A percentile compares a stretch with the other conserved stretches of the same genome.
Conservation (phyloP, 257 asterid species). For the Gardenia jasminoides region DNA sequence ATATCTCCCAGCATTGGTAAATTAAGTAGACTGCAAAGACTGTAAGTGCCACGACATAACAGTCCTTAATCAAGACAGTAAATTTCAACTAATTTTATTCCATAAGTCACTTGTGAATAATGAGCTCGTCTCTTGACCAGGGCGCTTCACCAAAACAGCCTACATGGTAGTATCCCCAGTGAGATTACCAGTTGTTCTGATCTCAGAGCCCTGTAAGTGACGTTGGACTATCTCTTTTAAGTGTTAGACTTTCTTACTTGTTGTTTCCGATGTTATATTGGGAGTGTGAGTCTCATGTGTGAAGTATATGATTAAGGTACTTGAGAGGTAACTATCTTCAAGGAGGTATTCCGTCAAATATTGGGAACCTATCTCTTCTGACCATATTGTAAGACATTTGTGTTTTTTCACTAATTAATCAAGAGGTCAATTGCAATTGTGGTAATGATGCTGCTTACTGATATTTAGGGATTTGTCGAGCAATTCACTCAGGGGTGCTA, state of each 20-base stretch:
- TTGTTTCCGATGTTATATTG: neutral
- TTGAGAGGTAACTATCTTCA: constrained; percentile 81
- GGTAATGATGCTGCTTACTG: constrained; percentile 5
- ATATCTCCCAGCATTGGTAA: constrained; percentile 81
- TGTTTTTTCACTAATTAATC: neutral
- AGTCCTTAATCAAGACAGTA: neutral
- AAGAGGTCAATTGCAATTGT: neutral
- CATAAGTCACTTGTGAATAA: neutral
- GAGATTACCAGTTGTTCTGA: constrained; percentile 73
- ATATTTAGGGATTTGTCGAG: constrained; percentile 80
- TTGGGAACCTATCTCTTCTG: constrained; percentile 78
- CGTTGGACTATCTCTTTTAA: neutral
- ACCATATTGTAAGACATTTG: constrained; percentile 69
- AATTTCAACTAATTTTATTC: neutral
- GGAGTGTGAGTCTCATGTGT: neutral
- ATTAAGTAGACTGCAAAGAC: constrained; percentile 68
- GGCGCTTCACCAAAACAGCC: constrained; percentile 92
- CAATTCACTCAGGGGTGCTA: constrained; percentile 82
- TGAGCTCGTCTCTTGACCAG: constrained; percentile 31
- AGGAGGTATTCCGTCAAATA: constrained; percentile 86
- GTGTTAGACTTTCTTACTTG: neutral
- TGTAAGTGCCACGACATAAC: constrained; percentile 49
- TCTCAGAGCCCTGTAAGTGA: constrained; percentile 86
- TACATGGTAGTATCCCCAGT: constrained; percentile 76
- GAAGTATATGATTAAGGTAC: constrained; percentile 43